Evolutionary conservation across 768 basidiomycete genomes (phyloP), one percentile per base, ranked within the genome.

Genomic region (Cantharellus cinnabarinus): DNA sequence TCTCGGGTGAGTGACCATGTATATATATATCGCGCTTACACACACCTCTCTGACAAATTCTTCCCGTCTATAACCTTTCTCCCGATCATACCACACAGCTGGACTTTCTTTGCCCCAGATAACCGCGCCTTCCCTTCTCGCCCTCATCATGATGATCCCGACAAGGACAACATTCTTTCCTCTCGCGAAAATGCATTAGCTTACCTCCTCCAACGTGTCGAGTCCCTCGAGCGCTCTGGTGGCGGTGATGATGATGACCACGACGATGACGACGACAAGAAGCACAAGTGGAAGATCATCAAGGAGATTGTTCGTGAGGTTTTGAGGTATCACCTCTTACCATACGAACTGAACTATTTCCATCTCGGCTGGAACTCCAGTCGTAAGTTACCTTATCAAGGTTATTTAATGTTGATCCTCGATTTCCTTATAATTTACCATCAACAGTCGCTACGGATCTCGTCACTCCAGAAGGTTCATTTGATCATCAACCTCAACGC

Each of bases 81-180:
- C 10, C 7, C 52, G 10, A 10, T 14, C 52, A 54, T 54, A 37
- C 52, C 35, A 7, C 10, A 37, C 35, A 61, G 60, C 35, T 2
- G 58, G 10, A 61, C 60, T 35, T 61, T 61, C 57, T 58, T 61
- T 56, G 60, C 60, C 14, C 60, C 60, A 7, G 50, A 59, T 40
- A 61, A 61, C 35, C 44, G 58, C 34, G 60, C 60, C 10, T 10
- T 61, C 38, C 7, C 52, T 7, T 7, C 10, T 10, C 52, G 14
- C 10, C 52, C 10, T 10, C 52, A 37, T 29, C 20, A 29, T 29
- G 20, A 29, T 29, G 20, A 29, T 29, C 20, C 20, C 20, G 20
- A 29, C 52, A 10, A 37, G 10, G 38, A 54, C 10, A 7, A 54
- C 38, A 7, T 54, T 10, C 52, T 14, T 54, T 10, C 7, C 14